Percentiles rank a stretch among this genome's conserved stretches.
These are phyloP conservation scores for Datura wrightii DNA, from an alignment of 257 asterid species.

Conservation along the genomic window DNA sequence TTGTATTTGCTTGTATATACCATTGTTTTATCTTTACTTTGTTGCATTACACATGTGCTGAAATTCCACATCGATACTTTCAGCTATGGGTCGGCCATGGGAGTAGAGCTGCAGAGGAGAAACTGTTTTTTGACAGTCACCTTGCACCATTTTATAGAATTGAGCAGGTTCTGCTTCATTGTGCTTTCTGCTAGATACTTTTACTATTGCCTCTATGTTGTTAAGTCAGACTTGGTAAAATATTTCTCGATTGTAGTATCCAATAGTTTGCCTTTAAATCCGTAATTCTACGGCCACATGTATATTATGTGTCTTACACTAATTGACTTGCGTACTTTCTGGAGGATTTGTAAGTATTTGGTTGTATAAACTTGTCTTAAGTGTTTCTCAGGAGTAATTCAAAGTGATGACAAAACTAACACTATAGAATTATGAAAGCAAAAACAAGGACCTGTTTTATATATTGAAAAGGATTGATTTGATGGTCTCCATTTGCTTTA, in stretches of 20 bases:
- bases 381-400: neutral
- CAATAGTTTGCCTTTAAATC: slow-evolving; percentile 19
- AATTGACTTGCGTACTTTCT: neutral
- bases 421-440: neutral
- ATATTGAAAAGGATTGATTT: neutral
- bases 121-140: slow-evolving; percentile 83
- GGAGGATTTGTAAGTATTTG: neutral
- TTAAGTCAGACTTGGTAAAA: slow-evolving; percentile 17
- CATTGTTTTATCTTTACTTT: neutral
- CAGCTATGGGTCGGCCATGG: slow-evolving; percentile 99
- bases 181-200: neutral
- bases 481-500: neutral
- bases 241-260: neutral
- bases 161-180: slow-evolving; percentile 71
- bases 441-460: neutral
- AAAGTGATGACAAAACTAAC: neutral
- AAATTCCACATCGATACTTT: slow-evolving; percentile 29
- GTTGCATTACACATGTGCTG: slow-evolving; percentile 33
- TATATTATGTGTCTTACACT: neutral
- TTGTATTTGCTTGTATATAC: slow-evolving; percentile 8
- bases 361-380: neutral
- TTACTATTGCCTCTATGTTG: neutral
- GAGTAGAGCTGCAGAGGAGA: slow-evolving; percentile 98
- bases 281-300: neutral
- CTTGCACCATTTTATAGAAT: slow-evolving; percentile 97